Conservation (phyloP, 2,329 filamentous ascomycete genomes). For the Sclerotinia spermophila region DNA sequence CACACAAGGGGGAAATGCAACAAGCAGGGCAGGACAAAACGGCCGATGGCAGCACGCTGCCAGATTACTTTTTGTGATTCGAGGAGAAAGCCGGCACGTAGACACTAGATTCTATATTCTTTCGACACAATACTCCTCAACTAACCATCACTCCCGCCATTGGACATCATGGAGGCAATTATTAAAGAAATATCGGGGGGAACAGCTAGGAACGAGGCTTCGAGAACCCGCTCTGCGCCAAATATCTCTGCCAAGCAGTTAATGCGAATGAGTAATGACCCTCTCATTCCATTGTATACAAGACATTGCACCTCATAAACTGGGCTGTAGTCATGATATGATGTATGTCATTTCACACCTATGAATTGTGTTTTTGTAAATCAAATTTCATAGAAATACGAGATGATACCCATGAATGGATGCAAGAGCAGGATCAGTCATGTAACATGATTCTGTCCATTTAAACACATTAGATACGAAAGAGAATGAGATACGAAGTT, state of each 20-base stretch:
- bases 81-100: not conserved
- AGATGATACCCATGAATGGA: slow-evolving; percentile 9
- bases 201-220: not conserved
- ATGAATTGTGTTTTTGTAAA: slow-evolving; percentile 3
- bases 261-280: not conserved
- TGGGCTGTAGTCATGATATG: not conserved
- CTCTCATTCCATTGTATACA: not conserved
- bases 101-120: not conserved
- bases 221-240: not conserved
- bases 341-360: slow-evolving; percentile 5
- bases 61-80: slow-evolving; percentile 64
- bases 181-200: not conserved
- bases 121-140: not conserved
- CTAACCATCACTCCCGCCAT: not conserved
- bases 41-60: slow-evolving; percentile 60
- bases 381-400: slow-evolving; percentile 10
- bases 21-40: slow-evolving; percentile 70
- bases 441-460: slow-evolving; percentile 1
- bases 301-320: not conserved
- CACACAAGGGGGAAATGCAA: slow-evolving; percentile 83
- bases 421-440: not conserved
- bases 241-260: not conserved
- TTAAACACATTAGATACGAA: slow-evolving; percentile 1
- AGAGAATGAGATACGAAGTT: slow-evolving; percentile 2
- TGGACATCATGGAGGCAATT: not conserved